Evolutionary conservation across 306 rosid genomes (phyloP).

Genomic region (Begonia fuchsioides): DNA sequence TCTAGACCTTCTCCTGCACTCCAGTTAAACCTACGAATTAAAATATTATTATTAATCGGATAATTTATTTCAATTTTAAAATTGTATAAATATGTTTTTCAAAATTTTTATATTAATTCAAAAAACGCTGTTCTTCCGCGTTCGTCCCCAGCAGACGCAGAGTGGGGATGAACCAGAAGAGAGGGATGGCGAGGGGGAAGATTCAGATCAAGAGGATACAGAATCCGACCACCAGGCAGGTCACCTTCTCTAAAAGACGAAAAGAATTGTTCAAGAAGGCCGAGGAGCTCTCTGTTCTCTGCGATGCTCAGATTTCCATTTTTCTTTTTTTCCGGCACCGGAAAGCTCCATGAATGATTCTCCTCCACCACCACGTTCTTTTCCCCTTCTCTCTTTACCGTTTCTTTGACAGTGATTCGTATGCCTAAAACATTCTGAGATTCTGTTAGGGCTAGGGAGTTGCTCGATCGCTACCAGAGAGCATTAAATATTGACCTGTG

Average conservation of each 20-base stretch:
- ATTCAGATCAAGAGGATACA: slow-evolving; percentile 91
- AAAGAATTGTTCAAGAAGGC: slow-evolving; percentile 89
- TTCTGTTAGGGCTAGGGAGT: slow-evolving; percentile 44
- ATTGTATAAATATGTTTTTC: too few species aligned
- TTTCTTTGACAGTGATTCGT: neutral
- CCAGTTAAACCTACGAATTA: too few species aligned
- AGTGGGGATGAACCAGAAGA: too few species aligned
- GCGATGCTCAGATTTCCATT: slow-evolving; percentile 75
- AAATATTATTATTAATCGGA: too few species aligned
- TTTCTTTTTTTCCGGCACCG: slow-evolving; percentile 57
- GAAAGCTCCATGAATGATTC: slow-evolving; percentile 51
- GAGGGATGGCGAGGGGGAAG: slow-evolving; percentile 75
- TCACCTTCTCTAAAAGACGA: slow-evolving; percentile 72
- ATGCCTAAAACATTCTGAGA: neutral
- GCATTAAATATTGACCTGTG: slow-evolving; percentile 44
- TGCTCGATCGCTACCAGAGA: slow-evolving; percentile 61
- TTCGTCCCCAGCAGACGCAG: too few species aligned
- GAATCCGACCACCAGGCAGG: slow-evolving; percentile 68
- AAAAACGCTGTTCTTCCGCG: too few species aligned
- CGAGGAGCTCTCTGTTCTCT: slow-evolving; percentile 69
- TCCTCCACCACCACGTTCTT: slow-evolving; percentile 53
- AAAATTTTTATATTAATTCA: too few species aligned
- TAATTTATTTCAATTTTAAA: too few species aligned
- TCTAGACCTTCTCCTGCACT: too few species aligned
- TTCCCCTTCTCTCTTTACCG: neutral